These are phyloP conservation scores for Echria macrotheca DNA, from an alignment of 495 filamentous ascomycete genomes.

Conservation along the genomic window DNA sequence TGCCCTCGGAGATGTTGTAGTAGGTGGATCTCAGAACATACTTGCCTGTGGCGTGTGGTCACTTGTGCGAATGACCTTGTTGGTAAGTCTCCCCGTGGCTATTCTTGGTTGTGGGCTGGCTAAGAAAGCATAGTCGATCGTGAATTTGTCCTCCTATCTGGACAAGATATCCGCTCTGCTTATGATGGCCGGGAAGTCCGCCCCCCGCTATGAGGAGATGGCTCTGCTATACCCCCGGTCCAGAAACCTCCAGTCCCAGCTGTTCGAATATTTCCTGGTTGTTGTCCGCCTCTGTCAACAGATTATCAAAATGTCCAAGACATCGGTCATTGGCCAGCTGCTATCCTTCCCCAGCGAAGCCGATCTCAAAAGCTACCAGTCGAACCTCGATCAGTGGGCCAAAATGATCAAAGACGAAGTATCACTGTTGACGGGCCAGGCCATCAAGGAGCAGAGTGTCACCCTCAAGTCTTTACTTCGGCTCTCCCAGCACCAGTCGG, in stretches of 20 bases:
- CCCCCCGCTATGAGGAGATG: conserved; percentile 39
- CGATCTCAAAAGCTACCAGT: conserved; percentile 28
- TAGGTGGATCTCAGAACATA: conserved; percentile 41
- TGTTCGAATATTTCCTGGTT: conserved; percentile 42
- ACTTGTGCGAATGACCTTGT: conserved; percentile 35
- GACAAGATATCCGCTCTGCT: conserved; percentile 38
- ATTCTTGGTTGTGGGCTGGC: no score
- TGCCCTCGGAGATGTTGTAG: conserved; percentile 37
- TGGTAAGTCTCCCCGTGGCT: no score
- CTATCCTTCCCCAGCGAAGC: conserved; percentile 25
- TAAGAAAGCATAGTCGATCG: no score
- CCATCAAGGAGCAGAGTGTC: conserved; percentile 31
- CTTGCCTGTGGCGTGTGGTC: conserved; percentile 43
- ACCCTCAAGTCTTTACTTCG: conserved; percentile 23
- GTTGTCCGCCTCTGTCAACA: conserved; percentile 38
- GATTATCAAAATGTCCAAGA: conserved; percentile 30
- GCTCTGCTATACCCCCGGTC: conserved; percentile 38
- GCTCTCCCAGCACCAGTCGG: conserved; percentile 19
- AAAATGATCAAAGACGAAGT: conserved; percentile 35
- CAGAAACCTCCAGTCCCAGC: conserved; percentile 29
- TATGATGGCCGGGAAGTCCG: conserved; percentile 35
- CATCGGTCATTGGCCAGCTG: conserved; percentile 32
- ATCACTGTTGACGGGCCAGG: conserved; percentile 25
- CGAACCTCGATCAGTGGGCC: conserved; percentile 34
- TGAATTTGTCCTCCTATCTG: conserved; percentile 28